phyloP scores from a whole-genome alignment of 495 filamentous ascomycete genomes.

The Daldinia childiae region DNA sequence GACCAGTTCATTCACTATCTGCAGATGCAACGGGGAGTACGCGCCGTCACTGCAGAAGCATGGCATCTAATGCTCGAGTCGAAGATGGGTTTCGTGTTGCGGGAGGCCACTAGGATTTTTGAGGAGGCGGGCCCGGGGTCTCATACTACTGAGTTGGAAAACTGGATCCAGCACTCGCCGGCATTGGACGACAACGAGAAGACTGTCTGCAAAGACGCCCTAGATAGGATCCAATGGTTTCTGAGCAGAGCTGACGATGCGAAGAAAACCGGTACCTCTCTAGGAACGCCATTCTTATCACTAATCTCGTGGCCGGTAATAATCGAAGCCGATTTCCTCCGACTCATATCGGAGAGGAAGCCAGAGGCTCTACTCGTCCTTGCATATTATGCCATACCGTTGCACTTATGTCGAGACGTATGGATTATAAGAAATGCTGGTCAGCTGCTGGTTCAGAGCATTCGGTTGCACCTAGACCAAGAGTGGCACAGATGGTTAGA shows the following conservation, averaged over 20 bases:
- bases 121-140: conserved; percentile 4
- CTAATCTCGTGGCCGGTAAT: conserved; percentile 27
- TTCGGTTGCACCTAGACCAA: conserved; percentile 28
- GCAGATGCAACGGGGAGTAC: conserved; percentile 22
- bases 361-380: conserved; percentile 33
- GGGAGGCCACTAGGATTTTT: not conserved
- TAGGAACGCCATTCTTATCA: conserved; percentile 15
- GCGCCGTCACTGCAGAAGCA: not conserved
- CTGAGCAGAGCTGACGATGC: conserved; percentile 8
- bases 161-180: conserved; percentile 14
- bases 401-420: conserved; percentile 25
- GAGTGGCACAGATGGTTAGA: conserved; percentile 35
- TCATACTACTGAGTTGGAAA: conserved; percentile 27
- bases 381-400: conserved; percentile 26
- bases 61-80: conserved; percentile 31
- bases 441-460: conserved; percentile 13
- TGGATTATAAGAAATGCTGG: conserved; percentile 29
- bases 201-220: conserved; percentile 1
- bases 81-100: conserved; percentile 23
- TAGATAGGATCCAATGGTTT: conserved; percentile 33
- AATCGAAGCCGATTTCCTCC: conserved; percentile 25
- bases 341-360: conserved; percentile 17
- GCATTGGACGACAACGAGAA: conserved; percentile 17
- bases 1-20: conserved; percentile 27
- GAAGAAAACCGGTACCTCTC: not conserved